These are phyloP conservation scores for Boletus sp. DNA, from an alignment of 768 basidiomycete species.

Conservation along the genomic window DNA sequence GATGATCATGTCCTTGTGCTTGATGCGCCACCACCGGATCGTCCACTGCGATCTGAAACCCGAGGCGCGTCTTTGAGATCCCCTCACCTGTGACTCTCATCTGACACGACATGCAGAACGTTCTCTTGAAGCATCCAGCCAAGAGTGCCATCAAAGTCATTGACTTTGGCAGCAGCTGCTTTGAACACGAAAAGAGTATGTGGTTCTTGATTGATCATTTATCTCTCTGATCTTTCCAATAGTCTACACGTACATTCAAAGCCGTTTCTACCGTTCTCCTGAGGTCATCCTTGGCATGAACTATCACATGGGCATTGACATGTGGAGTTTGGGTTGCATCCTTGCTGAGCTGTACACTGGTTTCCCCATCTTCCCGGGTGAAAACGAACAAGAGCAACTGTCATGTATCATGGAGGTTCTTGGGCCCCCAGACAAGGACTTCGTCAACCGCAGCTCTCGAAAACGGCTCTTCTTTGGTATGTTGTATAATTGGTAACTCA, in stretches of 20 bases:
- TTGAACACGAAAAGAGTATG: conserved; percentile 97
- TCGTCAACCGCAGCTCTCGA: conserved; percentile 89
- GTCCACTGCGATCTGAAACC: conserved; percentile 99
- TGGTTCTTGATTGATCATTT: conserved; percentile 3
- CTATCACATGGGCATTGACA: conserved; percentile 99
- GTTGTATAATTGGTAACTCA: conserved; percentile 18
- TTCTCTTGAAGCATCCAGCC: conserved; percentile 88
- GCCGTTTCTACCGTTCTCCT: conserved; percentile 99
- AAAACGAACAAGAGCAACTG: conserved; percentile 97
- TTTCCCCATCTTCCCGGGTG: conserved; percentile 97
- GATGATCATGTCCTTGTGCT: conserved; percentile 85
- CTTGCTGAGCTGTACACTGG: conserved; percentile 96
- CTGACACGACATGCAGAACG: conserved; percentile 59
- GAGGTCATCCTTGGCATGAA: conserved; percentile 99
- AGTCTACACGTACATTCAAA: conserved; percentile 99
- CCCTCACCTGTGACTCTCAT: neutral
- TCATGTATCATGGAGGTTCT: conserved; percentile 99
- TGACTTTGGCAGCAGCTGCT: conserved; percentile 98
- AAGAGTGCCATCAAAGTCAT: conserved; percentile 98
- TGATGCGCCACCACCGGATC: conserved; percentile 96
- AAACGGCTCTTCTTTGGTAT: conserved; percentile 95
- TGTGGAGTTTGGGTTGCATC: conserved; percentile 99
- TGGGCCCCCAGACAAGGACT: conserved; percentile 92
- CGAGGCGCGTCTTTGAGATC: conserved; percentile 58
- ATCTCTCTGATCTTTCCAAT: conserved; percentile 9